These are phyloP conservation scores for Sphagnum fallax DNA, from an alignment of 228 moss, liverwort and hornwort species.

Conservation along the genomic window DNA sequence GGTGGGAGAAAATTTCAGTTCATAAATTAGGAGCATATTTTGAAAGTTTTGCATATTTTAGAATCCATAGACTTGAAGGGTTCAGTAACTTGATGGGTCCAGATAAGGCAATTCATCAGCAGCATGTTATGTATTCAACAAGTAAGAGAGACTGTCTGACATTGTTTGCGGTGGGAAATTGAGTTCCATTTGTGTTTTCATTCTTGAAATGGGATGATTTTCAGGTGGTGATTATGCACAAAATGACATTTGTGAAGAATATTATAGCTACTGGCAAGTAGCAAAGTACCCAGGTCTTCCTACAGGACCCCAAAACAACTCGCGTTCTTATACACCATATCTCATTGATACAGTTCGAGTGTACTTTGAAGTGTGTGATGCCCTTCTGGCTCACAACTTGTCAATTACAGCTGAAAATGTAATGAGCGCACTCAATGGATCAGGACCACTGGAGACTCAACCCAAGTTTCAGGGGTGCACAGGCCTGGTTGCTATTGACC, in stretches of 20 bases:
- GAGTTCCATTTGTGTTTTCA: not conserved
- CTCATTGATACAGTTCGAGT: slow-evolving; percentile 35
- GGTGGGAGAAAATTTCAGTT: not conserved
- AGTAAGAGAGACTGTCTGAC: not conserved
- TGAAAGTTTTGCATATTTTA: no score
- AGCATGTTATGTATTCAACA: not conserved
- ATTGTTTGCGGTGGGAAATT: not conserved
- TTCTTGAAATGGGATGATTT: not conserved
- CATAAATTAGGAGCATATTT: no score
- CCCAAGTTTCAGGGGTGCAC: slow-evolving; percentile 31
- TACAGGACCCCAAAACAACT: slow-evolving; percentile 15
- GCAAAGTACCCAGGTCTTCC: slow-evolving; percentile 30
- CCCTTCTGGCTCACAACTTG: slow-evolving; percentile 8
- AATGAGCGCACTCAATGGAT: slow-evolving; percentile 11
- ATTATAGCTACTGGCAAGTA: slow-evolving; percentile 31
- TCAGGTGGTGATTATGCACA: slow-evolving; percentile 50
- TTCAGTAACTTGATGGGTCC: no score
- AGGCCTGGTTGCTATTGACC: slow-evolving; percentile 40
- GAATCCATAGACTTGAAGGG: no score
- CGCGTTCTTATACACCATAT: slow-evolving; percentile 51
- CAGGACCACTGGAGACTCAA: not conserved
- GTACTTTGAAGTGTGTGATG: slow-evolving; percentile 32
- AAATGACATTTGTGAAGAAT: slow-evolving; percentile 22
- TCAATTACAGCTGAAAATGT: slow-evolving; percentile 27
- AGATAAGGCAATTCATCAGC: no score